These are phyloP conservation scores for Hirschfeldia incana DNA, from an alignment of 345 rosid species.

Conservation along the genomic window DNA sequence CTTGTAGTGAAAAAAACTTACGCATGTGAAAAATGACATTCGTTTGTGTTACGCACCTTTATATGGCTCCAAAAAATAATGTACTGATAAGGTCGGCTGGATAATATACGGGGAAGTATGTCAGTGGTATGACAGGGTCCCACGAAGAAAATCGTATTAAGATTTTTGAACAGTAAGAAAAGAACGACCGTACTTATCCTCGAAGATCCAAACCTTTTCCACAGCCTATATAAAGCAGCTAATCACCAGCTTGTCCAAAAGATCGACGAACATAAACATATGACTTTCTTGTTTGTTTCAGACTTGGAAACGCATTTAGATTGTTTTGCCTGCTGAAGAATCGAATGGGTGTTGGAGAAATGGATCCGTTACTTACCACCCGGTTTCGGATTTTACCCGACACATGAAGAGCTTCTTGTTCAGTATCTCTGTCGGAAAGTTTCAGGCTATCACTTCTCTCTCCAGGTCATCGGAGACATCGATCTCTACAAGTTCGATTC, in stretches of 20 bases:
- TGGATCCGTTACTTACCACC: conserved; percentile 83
- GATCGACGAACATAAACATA: conserved; percentile 19
- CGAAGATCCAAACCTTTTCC: conserved; percentile 5
- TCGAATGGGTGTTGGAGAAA: conserved; percentile 65
- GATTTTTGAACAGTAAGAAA: conserved; percentile 43
- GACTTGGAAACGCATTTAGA: no score
- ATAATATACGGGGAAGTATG: conserved; percentile 28
- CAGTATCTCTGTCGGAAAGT: conserved; percentile 83
- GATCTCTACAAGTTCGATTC: conserved; percentile 96
- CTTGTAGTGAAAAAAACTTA: background rate
- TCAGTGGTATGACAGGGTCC: conserved; percentile 20
- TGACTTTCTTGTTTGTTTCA: background rate
- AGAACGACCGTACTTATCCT: conserved; percentile 79
- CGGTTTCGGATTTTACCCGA: conserved; percentile 89
- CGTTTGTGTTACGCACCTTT: conserved; percentile 17
- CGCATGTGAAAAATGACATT: background rate
- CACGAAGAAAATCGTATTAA: conserved; percentile 32
- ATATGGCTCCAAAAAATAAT: conserved; percentile 8
- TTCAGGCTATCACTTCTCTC: conserved; percentile 67
- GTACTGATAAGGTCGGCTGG: conserved; percentile 36
- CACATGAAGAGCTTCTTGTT: conserved; percentile 91
- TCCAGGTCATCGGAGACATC: conserved; percentile 73
- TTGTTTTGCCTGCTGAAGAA: background rate
- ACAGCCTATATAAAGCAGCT: conserved; percentile 33
- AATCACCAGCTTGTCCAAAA: background rate